phyloP scores from a whole-genome alignment of 2,329 filamentous ascomycete species.

The Acrocalymma vagum region DNA sequence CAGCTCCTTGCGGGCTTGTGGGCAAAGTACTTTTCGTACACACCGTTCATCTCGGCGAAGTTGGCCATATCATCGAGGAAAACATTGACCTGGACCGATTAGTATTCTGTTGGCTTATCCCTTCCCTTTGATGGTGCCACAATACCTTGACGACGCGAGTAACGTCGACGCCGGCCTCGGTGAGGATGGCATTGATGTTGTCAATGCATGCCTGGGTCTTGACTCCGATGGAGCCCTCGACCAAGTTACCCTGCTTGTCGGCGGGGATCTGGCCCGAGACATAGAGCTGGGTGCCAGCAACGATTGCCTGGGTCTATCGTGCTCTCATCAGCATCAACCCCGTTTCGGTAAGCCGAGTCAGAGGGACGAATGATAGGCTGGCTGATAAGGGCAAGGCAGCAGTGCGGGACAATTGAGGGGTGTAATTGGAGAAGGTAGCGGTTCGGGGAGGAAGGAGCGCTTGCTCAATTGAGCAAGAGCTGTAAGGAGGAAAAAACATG shows the following conservation, averaged over 20 bases:
- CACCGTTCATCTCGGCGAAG: constrained; percentile 86
- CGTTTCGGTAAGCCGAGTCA: not conserved
- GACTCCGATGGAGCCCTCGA: constrained; percentile 71
- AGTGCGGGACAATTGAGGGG: not conserved
- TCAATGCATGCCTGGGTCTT: constrained; percentile 76
- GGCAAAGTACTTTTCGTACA: constrained; percentile 82
- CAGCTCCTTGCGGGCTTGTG: constrained; percentile 90
- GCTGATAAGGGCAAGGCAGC: not conserved
- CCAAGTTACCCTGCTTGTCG: constrained; percentile 66
- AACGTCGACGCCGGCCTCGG: constrained; percentile 80
- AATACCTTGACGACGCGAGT: constrained; percentile 85
- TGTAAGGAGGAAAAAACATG: not conserved
- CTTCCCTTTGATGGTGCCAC: too few species aligned
- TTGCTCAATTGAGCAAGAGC: too few species aligned
- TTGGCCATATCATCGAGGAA: constrained; percentile 92
- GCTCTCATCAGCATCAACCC: constrained; percentile 2
- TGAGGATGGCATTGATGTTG: constrained; percentile 85
- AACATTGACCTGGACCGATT: constrained; percentile 60
- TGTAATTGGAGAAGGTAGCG: constrained; percentile 1
- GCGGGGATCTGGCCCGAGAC: constrained; percentile 81
- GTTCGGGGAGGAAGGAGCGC: too few species aligned
- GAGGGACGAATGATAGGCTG: not conserved
- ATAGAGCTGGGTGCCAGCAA: constrained; percentile 73
- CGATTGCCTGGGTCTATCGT: constrained; percentile 65
- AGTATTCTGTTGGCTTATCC: constrained; percentile 6